Evolutionary conservation across 2,329 filamentous ascomycete species (phyloP), one percentile per base, ranked within the genome.

Genomic region (Clarireedia paspali): DNA sequence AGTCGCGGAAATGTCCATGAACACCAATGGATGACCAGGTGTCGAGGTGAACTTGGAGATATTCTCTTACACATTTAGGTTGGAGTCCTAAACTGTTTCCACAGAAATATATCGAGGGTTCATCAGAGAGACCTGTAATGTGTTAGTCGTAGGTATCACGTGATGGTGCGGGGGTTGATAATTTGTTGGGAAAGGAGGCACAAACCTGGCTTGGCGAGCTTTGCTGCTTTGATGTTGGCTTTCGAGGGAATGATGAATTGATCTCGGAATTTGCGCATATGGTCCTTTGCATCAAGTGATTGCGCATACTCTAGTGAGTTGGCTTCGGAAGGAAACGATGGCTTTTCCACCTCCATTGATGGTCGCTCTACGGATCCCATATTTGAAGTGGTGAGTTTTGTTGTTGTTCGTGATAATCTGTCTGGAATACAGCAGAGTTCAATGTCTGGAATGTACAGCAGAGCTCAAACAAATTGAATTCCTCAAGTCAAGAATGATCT

Each of bases 51-150:
- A 83, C 79, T 47, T 84, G 75, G 59, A 95, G 73, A 60, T 89
- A 84, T 15, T 78, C 73, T 17, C 80, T 76, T 0, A 85, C 84
- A 14, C 80, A 79, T 59, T 80, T 83, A 46, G 91, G 90, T 70
- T 96, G 91, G 4, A 92, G 80, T 39, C 91, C 91, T 1, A 96
- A 79, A 0, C 90, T 95, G 74, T 96, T 95, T 56, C 91, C 91
- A 62, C 90, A 92, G 60, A 96, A 84, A 71, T 96, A 96, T 57
- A 89, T 85, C 57, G 78, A 80, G 48, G 53, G 72, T 27, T 76
- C 72, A n/a, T 62, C 54, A 10, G 62, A 59, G 12, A 60, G 56
- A 45, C 59, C 59, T 60, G 12, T 2, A 50, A 5, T 2, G 6
- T 48, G 3, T 26, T 24, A 14, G 14, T n/a, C 3, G 34, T 44